A percentile compares a stretch with the other conserved stretches of the same genome.
These are phyloP conservation scores for Aspergillus sclerotiicarbonarius DNA, from an alignment of 495 filamentous ascomycete genomes.

Conservation along the genomic window DNA sequence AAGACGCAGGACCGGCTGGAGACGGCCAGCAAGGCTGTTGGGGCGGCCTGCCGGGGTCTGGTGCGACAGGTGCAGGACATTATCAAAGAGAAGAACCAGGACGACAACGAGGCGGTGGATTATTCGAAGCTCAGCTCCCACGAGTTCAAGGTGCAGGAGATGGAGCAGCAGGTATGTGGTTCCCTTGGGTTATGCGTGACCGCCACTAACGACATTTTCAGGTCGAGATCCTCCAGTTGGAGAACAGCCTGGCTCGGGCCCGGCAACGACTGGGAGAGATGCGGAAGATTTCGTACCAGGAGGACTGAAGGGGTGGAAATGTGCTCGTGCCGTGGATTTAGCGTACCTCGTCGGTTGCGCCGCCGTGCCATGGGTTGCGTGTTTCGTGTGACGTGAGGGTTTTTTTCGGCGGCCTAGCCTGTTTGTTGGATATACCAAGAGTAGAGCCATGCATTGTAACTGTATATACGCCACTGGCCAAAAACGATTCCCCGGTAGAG, in stretches of 20 bases:
- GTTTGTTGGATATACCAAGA: constrained; percentile 9
- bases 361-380: background rate
- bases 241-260: constrained; percentile 80
- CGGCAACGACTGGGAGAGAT: constrained; percentile 89
- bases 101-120: constrained; percentile 74
- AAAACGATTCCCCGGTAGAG: background rate
- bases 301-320: constrained; percentile 51
- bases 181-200: background rate
- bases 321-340: background rate
- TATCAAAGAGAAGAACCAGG: constrained; percentile 79
- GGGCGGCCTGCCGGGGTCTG: constrained; percentile 77
- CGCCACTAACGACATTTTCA: constrained; percentile 31
- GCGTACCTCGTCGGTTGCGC: background rate
- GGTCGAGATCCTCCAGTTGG: constrained; percentile 96
- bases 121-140: constrained; percentile 83
- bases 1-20: constrained; percentile 92
- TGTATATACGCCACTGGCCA: background rate
- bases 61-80: constrained; percentile 93
- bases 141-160: constrained; percentile 97
- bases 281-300: constrained; percentile 97
- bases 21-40: constrained; percentile 88
- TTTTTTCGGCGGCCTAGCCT: background rate
- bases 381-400: background rate
- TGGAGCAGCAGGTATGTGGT: constrained; percentile 94
- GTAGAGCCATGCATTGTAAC: background rate